Conservation (phyloP, 208 protist species). For the Leishmania arabica region DNA sequence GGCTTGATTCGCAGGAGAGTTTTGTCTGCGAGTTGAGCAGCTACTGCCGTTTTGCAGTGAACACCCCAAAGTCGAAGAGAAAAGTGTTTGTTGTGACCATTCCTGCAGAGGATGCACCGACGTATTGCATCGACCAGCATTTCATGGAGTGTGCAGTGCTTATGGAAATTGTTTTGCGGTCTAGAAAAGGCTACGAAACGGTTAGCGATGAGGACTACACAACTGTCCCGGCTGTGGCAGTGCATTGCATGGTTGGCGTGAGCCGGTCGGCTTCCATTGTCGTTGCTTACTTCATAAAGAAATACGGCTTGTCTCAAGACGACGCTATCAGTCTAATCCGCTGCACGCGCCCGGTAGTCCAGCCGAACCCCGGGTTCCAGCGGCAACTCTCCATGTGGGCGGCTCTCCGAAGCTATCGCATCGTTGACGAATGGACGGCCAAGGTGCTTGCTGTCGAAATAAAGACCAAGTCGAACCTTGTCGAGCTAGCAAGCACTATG, state of each 20-base stretch:
- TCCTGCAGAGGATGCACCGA: slow-evolving; percentile 63
- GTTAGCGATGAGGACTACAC: not conserved
- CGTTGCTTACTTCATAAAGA: slow-evolving; percentile 87
- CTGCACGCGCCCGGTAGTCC: slow-evolving; percentile 53
- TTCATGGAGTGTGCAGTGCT: slow-evolving; percentile 68
- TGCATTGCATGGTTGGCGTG: slow-evolving; percentile 90
- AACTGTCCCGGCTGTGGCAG: slow-evolving; percentile 41
- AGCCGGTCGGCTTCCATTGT: slow-evolving; percentile 84
- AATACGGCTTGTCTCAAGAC: slow-evolving; percentile 41
- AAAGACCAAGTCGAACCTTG: slow-evolving; percentile 37
- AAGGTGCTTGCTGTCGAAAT: slow-evolving; percentile 50
- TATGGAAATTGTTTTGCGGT: slow-evolving; percentile 62
- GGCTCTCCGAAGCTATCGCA: slow-evolving; percentile 41
- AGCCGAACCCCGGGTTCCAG: slow-evolving; percentile 81
- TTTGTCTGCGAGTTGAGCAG: slow-evolving; percentile 55
- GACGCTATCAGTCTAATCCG: slow-evolving; percentile 65
- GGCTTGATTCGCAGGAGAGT: slow-evolving; percentile 36
- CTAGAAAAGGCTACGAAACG: slow-evolving; percentile 13
- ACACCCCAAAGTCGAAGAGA: slow-evolving; percentile 18
- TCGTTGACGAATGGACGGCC: slow-evolving; percentile 60
- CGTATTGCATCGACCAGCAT: slow-evolving; percentile 72
- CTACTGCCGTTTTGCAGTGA: slow-evolving; percentile 34
- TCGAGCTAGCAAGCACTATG: slow-evolving; percentile 34
- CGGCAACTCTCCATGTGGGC: slow-evolving; percentile 71
- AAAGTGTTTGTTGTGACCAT: slow-evolving; percentile 76